phyloP scores from a whole-genome alignment of 495 filamentous ascomycete genomes.

The Aspergillus indologenus region DNA sequence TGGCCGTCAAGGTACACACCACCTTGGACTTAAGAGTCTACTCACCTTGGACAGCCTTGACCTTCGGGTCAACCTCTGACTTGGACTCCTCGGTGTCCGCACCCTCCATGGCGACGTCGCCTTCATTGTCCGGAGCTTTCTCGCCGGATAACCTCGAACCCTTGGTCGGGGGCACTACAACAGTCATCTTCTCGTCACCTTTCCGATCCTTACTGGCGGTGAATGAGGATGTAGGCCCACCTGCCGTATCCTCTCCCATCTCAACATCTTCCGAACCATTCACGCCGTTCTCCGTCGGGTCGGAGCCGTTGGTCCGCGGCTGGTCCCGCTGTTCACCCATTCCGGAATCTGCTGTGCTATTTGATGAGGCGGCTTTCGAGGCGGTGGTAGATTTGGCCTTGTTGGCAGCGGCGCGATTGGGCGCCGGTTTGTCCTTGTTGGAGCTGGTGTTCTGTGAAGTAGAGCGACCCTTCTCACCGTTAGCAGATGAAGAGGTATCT shows the following conservation, averaged over 20 bases:
- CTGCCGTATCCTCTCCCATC: conserved; percentile 73
- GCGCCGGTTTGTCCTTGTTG: conserved; percentile 46
- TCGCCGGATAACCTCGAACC: conserved; percentile 61
- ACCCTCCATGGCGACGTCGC: conserved; percentile 72
- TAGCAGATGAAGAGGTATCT: conserved; percentile 54
- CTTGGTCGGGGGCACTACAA: conserved; percentile 79
- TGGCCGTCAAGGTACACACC: background rate
- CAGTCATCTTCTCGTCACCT: conserved; percentile 80
- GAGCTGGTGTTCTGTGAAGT: conserved; percentile 51
- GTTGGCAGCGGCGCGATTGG: conserved; percentile 43
- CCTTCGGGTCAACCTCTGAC: conserved; percentile 54
- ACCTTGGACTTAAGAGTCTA: conserved; percentile 3
- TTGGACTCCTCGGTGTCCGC: conserved; percentile 56
- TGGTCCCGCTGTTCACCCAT: conserved; percentile 55
- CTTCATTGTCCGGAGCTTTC: conserved; percentile 58
- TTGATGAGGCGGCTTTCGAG: conserved; percentile 49
- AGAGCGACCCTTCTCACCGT: conserved; percentile 53
- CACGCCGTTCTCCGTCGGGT: conserved; percentile 71
- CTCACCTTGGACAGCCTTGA: conserved; percentile 64
- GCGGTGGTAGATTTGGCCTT: conserved; percentile 42
- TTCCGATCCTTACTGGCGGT: conserved; percentile 64
- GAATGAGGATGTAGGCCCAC: conserved; percentile 52
- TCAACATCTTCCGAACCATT: conserved; percentile 75
- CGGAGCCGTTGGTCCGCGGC: conserved; percentile 67
- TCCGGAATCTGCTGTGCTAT: conserved; percentile 44